Conservation (phyloP, 352 stramenopile genomes). For the Phytophthora colocasiae region DNA sequence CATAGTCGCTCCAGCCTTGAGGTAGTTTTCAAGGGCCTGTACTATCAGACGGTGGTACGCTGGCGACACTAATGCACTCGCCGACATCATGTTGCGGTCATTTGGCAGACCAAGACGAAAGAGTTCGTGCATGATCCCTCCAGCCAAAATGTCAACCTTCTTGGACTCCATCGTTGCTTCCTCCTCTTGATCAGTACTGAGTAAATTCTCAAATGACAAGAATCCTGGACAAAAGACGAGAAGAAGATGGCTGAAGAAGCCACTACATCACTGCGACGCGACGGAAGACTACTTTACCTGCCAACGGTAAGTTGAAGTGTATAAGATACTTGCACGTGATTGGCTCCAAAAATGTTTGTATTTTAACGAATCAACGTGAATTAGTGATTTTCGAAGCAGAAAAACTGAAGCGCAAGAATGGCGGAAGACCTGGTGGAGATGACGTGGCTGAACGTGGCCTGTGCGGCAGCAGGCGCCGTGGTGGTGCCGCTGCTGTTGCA, state of each 20-base stretch:
- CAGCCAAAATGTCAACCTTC: conserved; percentile 72
- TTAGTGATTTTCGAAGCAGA: conserved; percentile 16
- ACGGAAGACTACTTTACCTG: conserved; percentile 1
- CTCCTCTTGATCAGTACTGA: neutral
- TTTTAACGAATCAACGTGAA: conserved; percentile 22
- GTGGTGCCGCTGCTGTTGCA: conserved; percentile 62
- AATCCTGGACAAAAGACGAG: neutral
- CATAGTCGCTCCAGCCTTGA: conserved; percentile 78
- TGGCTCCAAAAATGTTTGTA: neutral
- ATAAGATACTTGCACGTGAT: neutral
- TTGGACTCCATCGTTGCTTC: conserved; percentile 30
- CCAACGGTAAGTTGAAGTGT: conserved; percentile 31
- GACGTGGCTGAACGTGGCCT: conserved; percentile 49
- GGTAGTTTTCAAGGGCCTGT: conserved; percentile 75
- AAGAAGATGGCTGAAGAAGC: conserved; percentile 14
- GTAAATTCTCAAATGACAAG: conserved; percentile 28
- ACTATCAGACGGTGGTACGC: conserved; percentile 76
- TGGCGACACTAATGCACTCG: conserved; percentile 74
- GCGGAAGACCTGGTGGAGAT: conserved; percentile 33
- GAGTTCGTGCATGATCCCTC: conserved; percentile 90
- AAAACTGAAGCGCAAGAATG: conserved; percentile 22
- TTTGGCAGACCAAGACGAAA: conserved; percentile 85
- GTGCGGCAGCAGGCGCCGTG: conserved; percentile 40
- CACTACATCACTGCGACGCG: conserved; percentile 31
- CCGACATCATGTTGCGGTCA: conserved; percentile 92